Evolutionary conservation across 495 filamentous ascomycete species (phyloP).

Genomic region (Paragyromitra xinjiangensis): DNA sequence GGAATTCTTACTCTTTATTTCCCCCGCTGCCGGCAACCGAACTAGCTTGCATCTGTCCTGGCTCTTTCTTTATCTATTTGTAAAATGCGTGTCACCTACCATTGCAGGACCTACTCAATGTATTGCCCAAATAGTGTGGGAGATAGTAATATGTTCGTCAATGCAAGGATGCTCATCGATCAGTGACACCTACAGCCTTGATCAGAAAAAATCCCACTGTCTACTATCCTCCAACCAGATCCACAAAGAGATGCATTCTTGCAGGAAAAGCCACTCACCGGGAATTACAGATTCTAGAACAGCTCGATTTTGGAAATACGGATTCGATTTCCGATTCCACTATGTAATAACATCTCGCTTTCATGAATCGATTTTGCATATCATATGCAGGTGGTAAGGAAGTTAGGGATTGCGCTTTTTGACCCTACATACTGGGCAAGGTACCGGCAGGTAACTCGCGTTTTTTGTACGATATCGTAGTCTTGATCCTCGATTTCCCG

Average conservation of each 20-base stretch:
- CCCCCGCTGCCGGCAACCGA: conserved; percentile 17
- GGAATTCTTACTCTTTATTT: neutral
- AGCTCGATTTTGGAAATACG: neutral
- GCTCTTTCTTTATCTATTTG: neutral
- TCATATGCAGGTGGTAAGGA: conserved; percentile 19
- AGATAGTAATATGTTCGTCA: conserved; percentile 4
- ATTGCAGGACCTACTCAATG: neutral
- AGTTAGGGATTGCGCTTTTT: conserved; percentile 19
- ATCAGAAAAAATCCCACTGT: neutral
- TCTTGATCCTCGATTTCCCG: conserved; percentile 20
- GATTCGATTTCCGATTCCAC: neutral
- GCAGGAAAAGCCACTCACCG: neutral
- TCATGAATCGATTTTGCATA: conserved; percentile 7
- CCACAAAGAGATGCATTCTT: neutral
- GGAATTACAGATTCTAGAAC: conserved; percentile 1
- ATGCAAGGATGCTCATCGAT: conserved; percentile 18
- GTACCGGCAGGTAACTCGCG: conserved; percentile 1
- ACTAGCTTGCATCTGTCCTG: neutral
- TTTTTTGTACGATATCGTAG: conserved; percentile 7
- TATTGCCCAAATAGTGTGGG: neutral
- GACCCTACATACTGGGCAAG: conserved; percentile 6
- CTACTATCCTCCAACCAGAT: neutral
- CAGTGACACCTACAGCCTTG: neutral
- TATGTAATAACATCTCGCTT: neutral
- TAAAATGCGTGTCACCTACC: conserved; percentile 34